Evolutionary conservation across 2,329 filamentous ascomycete species (phyloP), one percentile per base, ranked within the genome.

Genomic region (Blastomyces gilchristii): DNA sequence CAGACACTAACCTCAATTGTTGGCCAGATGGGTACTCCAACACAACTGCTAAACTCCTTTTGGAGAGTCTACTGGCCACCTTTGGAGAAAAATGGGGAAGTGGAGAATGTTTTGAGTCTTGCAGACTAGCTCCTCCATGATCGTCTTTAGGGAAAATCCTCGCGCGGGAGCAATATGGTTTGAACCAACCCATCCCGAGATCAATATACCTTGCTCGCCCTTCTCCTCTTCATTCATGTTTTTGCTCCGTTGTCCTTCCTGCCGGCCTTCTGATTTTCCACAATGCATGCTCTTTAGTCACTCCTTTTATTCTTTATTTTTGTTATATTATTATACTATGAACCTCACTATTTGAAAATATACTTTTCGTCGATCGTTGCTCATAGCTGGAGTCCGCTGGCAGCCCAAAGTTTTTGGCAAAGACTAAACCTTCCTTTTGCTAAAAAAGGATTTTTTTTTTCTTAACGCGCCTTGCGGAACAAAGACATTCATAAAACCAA

Each of bases 281-380:
- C 53, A 6, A 49, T 62, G 6, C 47, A 37, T 50, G 41, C 16
- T 16, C 59, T 52, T n/a, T 47, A 58, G 43, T 58, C 61, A 58
- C 61, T 62, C 54, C 28, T 62, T 58, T 58, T 41, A 43, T 58
- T 62, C n/a, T 37, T 47, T 16, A 58, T 58, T 62, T 37, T 28
- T 41, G 25, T 14, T 52, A 53, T 62, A 50, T 47, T 43, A 16
- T 41, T 41, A 53, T 53, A 41, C 12, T 50, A 25, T 53, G 39
- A 43, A 25, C 31, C 39, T 39, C 22, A 18, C 37, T 61, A 43
- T 53, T 62, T 50, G 39, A 50, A 41, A 50, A 62, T 31, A 62
- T 58, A n/a, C 41, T 18, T 28, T 62, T 52, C 31, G 53, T 57
- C 28, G 16, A 18, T n/a, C 25, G 8, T 18, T 41, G 43, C 39